A percentile compares a stretch with the other conserved stretches of the same genome.
phyloP scores from a whole-genome alignment of 495 filamentous ascomycete species.

The Copromyces sp. region DNA sequence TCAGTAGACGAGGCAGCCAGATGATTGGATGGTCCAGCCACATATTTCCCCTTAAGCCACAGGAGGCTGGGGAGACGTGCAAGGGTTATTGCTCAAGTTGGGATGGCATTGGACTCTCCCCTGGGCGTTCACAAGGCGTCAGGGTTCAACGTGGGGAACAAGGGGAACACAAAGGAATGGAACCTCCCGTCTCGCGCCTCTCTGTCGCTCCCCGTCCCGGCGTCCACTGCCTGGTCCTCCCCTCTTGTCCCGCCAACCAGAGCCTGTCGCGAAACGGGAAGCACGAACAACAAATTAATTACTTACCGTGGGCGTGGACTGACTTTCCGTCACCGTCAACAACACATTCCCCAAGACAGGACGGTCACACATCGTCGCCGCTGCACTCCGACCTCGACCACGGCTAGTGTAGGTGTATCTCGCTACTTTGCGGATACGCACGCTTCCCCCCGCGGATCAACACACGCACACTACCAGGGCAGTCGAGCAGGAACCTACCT shows the following conservation, averaged over 20 bases:
- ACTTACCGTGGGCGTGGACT: conserved; percentile 10
- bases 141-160: not conserved
- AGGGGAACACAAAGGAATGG: not conserved
- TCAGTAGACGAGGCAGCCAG: not conserved
- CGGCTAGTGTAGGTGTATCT: not conserved
- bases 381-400: not conserved
- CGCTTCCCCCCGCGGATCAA: not conserved
- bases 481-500: not conserved
- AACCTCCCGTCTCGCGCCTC: not conserved
- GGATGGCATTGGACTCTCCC: not conserved
- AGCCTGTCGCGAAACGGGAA: conserved; percentile 8
- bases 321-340: conserved; percentile 7
- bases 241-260: conserved; percentile 17
- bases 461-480: not conserved
- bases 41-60: not conserved
- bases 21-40: not conserved
- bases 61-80: not conserved
- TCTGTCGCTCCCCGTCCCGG: conserved; percentile 1
- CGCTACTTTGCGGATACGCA: not conserved
- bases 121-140: not conserved
- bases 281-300: conserved; percentile 7
- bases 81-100: not conserved
- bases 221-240: conserved; percentile 1
- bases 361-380: not conserved
- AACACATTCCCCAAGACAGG: not conserved